These are phyloP conservation scores for Soucietia sequanensis DNA, from an alignment of 805 yeast species.

Conservation along the genomic window DNA sequence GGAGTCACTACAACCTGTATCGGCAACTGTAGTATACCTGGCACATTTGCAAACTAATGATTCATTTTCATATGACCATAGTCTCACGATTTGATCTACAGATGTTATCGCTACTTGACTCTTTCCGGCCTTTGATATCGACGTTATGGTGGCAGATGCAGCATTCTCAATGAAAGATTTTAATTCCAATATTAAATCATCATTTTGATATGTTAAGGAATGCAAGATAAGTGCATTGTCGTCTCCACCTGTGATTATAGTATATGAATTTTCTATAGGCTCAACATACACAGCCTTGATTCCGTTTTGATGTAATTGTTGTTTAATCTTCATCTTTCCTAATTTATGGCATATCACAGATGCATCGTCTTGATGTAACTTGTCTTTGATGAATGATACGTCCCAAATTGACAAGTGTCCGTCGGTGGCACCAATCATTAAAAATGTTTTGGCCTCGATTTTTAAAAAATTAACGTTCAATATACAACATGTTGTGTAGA, in stretches of 20 bases:
- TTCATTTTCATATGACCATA: conserved; percentile 51
- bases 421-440: conserved; percentile 75
- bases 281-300: conserved; percentile 57
- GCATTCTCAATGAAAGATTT: conserved; percentile 49
- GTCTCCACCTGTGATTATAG: conserved; percentile 82
- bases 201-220: conserved; percentile 11
- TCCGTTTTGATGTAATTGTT: conserved; percentile 80
- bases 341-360: conserved; percentile 8
- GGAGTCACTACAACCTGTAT: conserved; percentile 73
- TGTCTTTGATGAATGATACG: conserved; percentile 24
- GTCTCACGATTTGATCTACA: conserved; percentile 75
- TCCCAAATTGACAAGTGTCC: conserved; percentile 72
- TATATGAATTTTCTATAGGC: conserved; percentile 15
- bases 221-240: conserved; percentile 65
- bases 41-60: conserved; percentile 31
- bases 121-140: conserved; percentile 40
- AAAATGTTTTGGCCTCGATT: conserved; percentile 21
- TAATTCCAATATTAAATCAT: conserved; percentile 20
- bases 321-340: conserved; percentile 33
- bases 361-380: background rate
- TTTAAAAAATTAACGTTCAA: conserved; percentile 55
- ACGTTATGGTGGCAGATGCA: conserved; percentile 85
- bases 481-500: conserved; percentile 75
- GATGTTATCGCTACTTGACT: conserved; percentile 58
- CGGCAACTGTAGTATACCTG: conserved; percentile 80